These are phyloP conservation scores for Mucor circinelloides DNA, from an alignment of 371 early-diverging fungal species.

Conservation along the genomic window DNA sequence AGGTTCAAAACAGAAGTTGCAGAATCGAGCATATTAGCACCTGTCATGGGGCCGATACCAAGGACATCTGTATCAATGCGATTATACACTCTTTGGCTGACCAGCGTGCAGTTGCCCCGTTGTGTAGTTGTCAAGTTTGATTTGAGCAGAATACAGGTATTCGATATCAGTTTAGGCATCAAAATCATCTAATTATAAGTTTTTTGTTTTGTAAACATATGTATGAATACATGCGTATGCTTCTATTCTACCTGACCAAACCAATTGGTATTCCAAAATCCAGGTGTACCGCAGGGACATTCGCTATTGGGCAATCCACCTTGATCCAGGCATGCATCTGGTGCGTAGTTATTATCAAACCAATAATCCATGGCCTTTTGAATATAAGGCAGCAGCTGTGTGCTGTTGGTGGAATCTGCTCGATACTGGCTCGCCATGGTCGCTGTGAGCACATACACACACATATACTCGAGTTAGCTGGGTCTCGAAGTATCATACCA, in stretches of 20 bases:
- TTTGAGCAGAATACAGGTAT: conserved; percentile 27
- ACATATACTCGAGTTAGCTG: not conserved
- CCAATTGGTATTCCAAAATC: conserved; percentile 41
- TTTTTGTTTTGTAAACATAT: not conserved
- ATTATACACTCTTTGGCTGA: conserved; percentile 14
- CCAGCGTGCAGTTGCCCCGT: conserved; percentile 15
- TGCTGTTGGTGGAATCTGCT: conserved; percentile 1
- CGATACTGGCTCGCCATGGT: conserved; percentile 27
- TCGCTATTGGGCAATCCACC: conserved; percentile 30
- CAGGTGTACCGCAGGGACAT: conserved; percentile 38
- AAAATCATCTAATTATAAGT: conserved; percentile 22
- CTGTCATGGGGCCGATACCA: conserved; percentile 31
- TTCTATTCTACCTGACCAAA: conserved; percentile 29
- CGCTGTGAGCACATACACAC: conserved; percentile 2
- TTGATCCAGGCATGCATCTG: conserved; percentile 27
- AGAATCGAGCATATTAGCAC: conserved; percentile 30
- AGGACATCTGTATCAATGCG: conserved; percentile 18
- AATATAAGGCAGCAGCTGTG: conserved; percentile 7
- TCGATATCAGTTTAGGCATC: conserved; percentile 21
- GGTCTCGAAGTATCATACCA: not conserved
- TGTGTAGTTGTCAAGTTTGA: conserved; percentile 13
- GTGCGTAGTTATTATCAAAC: conserved; percentile 27
- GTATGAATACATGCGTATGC: not conserved
- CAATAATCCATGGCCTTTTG: conserved; percentile 27
- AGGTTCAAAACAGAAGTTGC: conserved; percentile 21